phyloP scores from a whole-genome alignment of 2,329 filamentous ascomycete species.

The Fusarium sp. region DNA sequence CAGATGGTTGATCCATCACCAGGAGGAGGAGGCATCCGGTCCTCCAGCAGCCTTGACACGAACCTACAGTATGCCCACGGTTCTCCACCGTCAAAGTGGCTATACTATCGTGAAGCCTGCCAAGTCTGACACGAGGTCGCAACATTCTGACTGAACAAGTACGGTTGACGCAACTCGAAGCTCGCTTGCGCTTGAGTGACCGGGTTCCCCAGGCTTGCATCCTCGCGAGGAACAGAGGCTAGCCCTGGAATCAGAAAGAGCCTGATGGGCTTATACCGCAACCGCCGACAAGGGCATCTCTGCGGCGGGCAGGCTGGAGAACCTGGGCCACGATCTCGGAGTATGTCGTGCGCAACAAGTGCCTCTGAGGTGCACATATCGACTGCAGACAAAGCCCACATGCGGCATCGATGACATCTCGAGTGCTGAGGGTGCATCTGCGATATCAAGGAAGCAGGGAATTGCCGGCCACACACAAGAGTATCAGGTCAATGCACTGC shows the following conservation, averaged over 20 bases:
- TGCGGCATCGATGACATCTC: slow-evolving; percentile 25
- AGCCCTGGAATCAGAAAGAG: slow-evolving; percentile 1
- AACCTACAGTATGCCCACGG: slow-evolving; percentile 2
- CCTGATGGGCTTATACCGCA: slow-evolving; percentile 4
- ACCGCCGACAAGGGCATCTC: slow-evolving; percentile 16
- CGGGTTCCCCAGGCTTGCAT: slow-evolving; percentile 28
- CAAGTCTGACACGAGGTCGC: slow-evolving; percentile 3
- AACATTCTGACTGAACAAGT: slow-evolving; percentile 1
- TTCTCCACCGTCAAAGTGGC: neutral
- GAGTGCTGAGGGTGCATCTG: slow-evolving; percentile 21
- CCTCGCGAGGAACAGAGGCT: slow-evolving; percentile 4
- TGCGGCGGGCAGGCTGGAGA: slow-evolving; percentile 12
- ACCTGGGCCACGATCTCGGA: slow-evolving; percentile 18
- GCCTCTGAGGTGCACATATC: slow-evolving; percentile 25
- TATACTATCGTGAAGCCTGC: neutral
- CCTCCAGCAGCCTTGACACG: neutral
- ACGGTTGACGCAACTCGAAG: slow-evolving; percentile 14
- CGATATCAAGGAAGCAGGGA: slow-evolving; percentile 23
- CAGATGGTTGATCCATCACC: slow-evolving; percentile 18
- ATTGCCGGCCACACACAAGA: slow-evolving; percentile 29
- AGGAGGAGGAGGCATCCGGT: slow-evolving; percentile 10
- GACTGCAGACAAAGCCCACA: slow-evolving; percentile 27
- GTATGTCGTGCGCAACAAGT: slow-evolving; percentile 30
- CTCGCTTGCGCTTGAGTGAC: slow-evolving; percentile 10
- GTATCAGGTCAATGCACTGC: slow-evolving; percentile 32